These are phyloP conservation scores for Elongisporangium anandrum DNA, from an alignment of 352 stramenopile genomes.

Conservation along the genomic window DNA sequence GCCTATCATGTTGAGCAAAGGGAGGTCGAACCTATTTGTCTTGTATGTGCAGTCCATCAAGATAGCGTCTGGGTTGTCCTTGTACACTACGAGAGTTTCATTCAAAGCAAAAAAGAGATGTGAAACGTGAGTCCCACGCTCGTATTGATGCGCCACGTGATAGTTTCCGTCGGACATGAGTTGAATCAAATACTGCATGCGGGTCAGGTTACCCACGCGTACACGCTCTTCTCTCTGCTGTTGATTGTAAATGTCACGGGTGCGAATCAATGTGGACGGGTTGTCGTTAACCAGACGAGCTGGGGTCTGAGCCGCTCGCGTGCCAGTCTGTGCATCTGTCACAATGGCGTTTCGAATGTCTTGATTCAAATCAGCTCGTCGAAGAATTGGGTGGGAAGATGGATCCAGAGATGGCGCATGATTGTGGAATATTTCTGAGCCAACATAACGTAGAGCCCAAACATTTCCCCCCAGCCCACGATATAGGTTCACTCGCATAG, in stretches of 20 bases:
- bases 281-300: not conserved
- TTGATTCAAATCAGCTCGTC: not conserved
- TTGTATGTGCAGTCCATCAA: constrained; percentile 20
- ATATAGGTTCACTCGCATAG: too few species aligned
- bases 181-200: constrained; percentile 2
- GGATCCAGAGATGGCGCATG: too few species aligned
- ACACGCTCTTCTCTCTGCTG: not conserved
- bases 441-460: too few species aligned
- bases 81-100: constrained; percentile 8
- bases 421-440: too few species aligned
- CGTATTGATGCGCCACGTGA: not conserved
- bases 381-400: constrained; percentile 8
- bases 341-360: not conserved
- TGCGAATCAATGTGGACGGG: not conserved
- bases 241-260: constrained; percentile 6
- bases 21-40: constrained; percentile 19
- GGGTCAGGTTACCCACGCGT: not conserved
- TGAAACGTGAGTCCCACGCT: not conserved
- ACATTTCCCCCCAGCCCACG: too few species aligned
- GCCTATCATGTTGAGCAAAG: constrained; percentile 17
- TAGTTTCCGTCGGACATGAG: not conserved
- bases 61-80: constrained; percentile 9
- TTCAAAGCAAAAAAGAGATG: constrained; percentile 11
- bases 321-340: constrained; percentile 4
- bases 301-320: not conserved